Evolutionary conservation across 1,139 yeast genomes (phyloP).

Genomic region (Eremothecium coryli): DNA sequence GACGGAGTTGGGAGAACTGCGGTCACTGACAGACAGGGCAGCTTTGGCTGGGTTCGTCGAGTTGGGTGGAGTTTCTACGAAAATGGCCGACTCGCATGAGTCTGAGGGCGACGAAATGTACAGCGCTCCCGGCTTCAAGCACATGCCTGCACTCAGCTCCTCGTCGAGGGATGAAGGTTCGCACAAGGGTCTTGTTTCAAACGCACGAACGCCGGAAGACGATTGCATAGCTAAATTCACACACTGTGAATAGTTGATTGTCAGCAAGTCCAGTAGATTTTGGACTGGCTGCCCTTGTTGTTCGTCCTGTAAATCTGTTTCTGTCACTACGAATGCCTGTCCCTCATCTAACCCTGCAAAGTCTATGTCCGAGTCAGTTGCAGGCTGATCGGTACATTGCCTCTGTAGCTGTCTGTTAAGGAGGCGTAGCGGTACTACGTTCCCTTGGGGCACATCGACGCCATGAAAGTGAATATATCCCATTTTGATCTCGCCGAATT

Average conservation of each 20-base stretch:
- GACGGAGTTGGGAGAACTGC: neutral
- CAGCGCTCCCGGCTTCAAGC: neutral
- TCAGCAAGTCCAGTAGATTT: neutral
- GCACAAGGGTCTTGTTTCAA: neutral
- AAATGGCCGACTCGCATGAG: neutral
- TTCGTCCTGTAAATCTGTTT: neutral
- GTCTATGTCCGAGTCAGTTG: too few relatives aligned
- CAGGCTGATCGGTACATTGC: too few relatives aligned
- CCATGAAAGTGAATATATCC: constrained; percentile 17
- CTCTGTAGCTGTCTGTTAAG: constrained; percentile 10
- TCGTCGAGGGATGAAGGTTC: constrained; percentile 11
- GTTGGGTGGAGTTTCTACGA: constrained; percentile 1
- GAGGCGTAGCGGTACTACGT: constrained; percentile 11
- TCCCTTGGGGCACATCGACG: constrained; percentile 14
- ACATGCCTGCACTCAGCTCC: constrained; percentile 7
- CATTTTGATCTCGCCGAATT: too few relatives aligned
- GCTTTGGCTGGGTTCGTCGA: neutral
- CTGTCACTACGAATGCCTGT: too few relatives aligned
- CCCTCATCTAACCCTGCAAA: neutral
- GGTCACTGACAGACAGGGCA: neutral
- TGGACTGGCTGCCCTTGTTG: neutral
- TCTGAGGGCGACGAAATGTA: neutral
- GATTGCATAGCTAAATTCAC: constrained; percentile 3
- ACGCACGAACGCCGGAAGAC: neutral
- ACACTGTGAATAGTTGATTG: constrained; percentile 1